phyloP scores from a whole-genome alignment of 2,329 filamentous ascomycete species.

The Penicillium aurantiogriseum region DNA sequence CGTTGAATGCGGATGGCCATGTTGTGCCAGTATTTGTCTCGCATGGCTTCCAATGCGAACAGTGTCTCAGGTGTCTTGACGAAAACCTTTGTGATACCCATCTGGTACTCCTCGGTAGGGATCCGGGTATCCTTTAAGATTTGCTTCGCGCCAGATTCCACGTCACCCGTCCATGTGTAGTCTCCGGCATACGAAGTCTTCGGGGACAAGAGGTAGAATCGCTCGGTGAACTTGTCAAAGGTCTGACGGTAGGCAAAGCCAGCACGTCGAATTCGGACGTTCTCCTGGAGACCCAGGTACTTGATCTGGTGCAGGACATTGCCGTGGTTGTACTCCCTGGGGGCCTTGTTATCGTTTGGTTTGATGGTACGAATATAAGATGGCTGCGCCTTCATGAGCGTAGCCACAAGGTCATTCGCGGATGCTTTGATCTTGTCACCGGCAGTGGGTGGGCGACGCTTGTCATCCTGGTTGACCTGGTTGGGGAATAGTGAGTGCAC shows the following conservation, averaged over 20 bases:
- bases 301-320: conserved; percentile 99
- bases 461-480: conserved; percentile 93
- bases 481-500: conserved; percentile 87
- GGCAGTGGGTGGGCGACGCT: conserved; percentile 86
- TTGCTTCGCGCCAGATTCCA: conserved; percentile 81
- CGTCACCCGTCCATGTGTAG: conserved; percentile 91
- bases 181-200: conserved; percentile 95
- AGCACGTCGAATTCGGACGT: conserved; percentile 92
- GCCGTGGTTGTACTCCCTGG: conserved; percentile 82
- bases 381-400: conserved; percentile 93
- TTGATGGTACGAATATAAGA: conserved; percentile 99
- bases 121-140: conserved; percentile 97
- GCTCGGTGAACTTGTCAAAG: conserved; percentile 96
- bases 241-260: conserved; percentile 96
- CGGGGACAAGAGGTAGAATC: conserved; percentile 92
- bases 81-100: conserved; percentile 95
- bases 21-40: conserved; percentile 98
- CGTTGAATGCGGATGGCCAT: conserved; percentile 98
- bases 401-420: conserved; percentile 90
- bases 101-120: conserved; percentile 90
- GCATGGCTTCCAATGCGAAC: conserved; percentile 95
- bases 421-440: conserved; percentile 95
- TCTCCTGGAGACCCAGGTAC: conserved; percentile 98
- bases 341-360: conserved; percentile 97
- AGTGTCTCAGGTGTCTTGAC: conserved; percentile 97